A percentile compares a stretch with the other conserved stretches of the same genome.
These are phyloP conservation scores for Hypoxylon sp. DNA, from an alignment of 2,329 filamentous ascomycete genomes.

Conservation along the genomic window DNA sequence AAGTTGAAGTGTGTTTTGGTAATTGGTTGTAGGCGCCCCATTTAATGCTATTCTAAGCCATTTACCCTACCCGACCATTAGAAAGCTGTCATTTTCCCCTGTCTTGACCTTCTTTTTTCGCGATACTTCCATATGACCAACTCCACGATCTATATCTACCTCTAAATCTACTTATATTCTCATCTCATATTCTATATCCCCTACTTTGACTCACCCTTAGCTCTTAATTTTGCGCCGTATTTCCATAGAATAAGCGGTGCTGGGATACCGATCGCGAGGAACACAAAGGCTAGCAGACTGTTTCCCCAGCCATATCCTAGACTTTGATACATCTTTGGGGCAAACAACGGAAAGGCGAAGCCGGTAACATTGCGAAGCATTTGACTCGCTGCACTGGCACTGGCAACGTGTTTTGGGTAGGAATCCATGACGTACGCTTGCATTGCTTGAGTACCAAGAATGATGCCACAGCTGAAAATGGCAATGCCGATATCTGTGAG, in stretches of 20 bases:
- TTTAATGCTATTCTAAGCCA: background rate
- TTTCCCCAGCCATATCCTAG: slow-evolving; percentile 62
- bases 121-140: background rate
- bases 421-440: slow-evolving; percentile 69
- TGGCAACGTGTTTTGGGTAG: slow-evolving; percentile 43
- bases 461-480: slow-evolving; percentile 65
- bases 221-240: slow-evolving; percentile 58
- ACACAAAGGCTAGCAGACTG: slow-evolving; percentile 60
- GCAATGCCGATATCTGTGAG: slow-evolving; percentile 68
- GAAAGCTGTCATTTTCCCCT: background rate
- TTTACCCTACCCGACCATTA: too few species aligned
- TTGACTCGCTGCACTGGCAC: slow-evolving; percentile 18
- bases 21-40: background rate
- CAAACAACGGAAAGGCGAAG: slow-evolving; percentile 66
- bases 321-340: slow-evolving; percentile 57
- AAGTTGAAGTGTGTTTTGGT: background rate
- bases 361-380: slow-evolving; percentile 58
- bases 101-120: too few species aligned
- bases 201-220: slow-evolving; percentile 19
- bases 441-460: slow-evolving; percentile 66
- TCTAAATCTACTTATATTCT: too few species aligned
- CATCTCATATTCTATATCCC: too few species aligned
- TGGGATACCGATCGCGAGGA: slow-evolving; percentile 60
- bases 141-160: background rate
- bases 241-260: slow-evolving; percentile 62